Percentiles rank a stretch among this genome's conserved stretches.
Conservation (phyloP, 129 eudicot genomes). For the Arctium minus region DNA sequence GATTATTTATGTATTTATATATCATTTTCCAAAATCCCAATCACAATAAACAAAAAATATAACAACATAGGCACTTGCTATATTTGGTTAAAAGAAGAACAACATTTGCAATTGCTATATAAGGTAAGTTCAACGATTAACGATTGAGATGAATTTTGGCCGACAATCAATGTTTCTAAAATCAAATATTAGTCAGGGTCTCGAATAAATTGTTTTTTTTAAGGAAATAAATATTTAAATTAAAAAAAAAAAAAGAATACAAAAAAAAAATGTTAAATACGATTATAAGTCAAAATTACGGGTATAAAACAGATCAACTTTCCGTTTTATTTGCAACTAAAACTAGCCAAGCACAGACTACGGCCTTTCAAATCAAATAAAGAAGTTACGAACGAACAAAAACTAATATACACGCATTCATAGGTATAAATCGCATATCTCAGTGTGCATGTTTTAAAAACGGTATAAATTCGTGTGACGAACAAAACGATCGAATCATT, state of each 20-base stretch:
- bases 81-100: neutral
- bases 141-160: neutral
- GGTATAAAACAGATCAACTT: neutral
- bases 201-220: too few species aligned
- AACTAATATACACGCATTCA: constrained; percentile 21
- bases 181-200: too few species aligned
- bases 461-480: constrained; percentile 13
- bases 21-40: neutral
- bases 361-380: neutral
- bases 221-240: too few species aligned
- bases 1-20: neutral
- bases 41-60: neutral
- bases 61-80: neutral
- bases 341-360: constrained; percentile 21
- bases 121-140: neutral
- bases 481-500: neutral
- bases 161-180: neutral
- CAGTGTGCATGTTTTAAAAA: constrained; percentile 5
- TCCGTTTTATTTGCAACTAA: constrained; percentile 21
- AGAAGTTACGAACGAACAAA: constrained; percentile 3
- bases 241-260: neutral
- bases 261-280: neutral
- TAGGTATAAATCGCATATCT: constrained; percentile 15
- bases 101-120: neutral
- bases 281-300: neutral